A percentile compares a stretch with the other conserved stretches of the same genome.
Conservation (phyloP, 768 basidiomycete species). For the Mycena vulgaris region DNA sequence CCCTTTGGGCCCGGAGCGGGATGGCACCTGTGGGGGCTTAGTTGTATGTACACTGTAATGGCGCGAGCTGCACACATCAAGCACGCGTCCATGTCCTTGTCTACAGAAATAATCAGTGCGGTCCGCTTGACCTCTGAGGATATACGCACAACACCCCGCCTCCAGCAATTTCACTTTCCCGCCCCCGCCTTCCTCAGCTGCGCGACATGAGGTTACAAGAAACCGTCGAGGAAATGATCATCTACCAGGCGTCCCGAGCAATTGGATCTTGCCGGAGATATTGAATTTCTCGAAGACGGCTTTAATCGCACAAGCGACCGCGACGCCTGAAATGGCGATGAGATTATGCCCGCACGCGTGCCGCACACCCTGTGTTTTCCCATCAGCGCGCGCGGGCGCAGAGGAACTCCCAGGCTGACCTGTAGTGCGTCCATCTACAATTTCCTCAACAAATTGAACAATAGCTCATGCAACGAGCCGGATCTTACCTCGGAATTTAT, state of each 20-base stretch:
- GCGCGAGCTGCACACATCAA: constrained; percentile 67
- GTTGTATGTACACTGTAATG: not conserved
- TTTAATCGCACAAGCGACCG: constrained; percentile 79
- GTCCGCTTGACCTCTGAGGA: not conserved
- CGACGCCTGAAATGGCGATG: constrained; percentile 84
- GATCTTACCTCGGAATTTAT: constrained; percentile 81
- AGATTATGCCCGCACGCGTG: constrained; percentile 90
- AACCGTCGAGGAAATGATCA: not conserved
- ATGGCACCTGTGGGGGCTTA: constrained; percentile 71
- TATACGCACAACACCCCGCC: constrained; percentile 54
- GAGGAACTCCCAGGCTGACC: constrained; percentile 29
- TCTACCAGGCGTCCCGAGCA: constrained; percentile 85
- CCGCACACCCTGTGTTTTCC: constrained; percentile 60
- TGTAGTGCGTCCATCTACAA: constrained; percentile 73
- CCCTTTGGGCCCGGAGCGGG: constrained; percentile 84
- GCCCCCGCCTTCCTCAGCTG: constrained; percentile 85
- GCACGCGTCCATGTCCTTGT: constrained; percentile 83
- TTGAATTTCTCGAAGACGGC: constrained; percentile 72
- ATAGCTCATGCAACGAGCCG: constrained; percentile 42
- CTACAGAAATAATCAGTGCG: constrained; percentile 54
- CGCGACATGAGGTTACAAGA: not conserved
- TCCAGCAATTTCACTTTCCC: constrained; percentile 83
- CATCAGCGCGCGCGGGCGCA: not conserved
- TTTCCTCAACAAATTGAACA: not conserved
- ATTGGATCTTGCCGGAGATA: constrained; percentile 77